These are phyloP conservation scores for Lasiosphaeriaceae sp. DNA, from an alignment of 495 filamentous ascomycete genomes.

Conservation along the genomic window DNA sequence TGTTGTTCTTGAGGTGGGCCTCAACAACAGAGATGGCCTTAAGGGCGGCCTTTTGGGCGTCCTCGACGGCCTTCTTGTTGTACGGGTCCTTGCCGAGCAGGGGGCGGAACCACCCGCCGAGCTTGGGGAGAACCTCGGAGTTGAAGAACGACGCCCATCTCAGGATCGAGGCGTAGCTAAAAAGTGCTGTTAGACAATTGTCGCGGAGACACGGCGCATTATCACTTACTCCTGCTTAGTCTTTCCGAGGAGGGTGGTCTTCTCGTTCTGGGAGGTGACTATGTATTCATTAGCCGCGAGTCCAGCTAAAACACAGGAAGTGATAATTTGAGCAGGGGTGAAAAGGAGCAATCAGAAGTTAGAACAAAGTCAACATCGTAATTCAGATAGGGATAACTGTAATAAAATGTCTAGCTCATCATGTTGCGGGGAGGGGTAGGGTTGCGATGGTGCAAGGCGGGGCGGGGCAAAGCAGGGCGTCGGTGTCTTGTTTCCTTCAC, in stretches of 20 bases:
- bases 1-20: slow-evolving; percentile 84
- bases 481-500: neutral
- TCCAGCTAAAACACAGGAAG: slow-evolving; percentile 18
- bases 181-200: neutral
- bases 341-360: slow-evolving; percentile 50
- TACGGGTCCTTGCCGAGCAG: slow-evolving; percentile 77
- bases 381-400: slow-evolving; percentile 99
- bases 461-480: slow-evolving; percentile 15
- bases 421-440: slow-evolving; percentile 36
- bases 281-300: slow-evolving; percentile 32
- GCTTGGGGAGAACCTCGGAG: slow-evolving; percentile 67
- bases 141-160: slow-evolving; percentile 95
- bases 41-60: slow-evolving; percentile 60
- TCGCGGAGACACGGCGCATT: neutral
- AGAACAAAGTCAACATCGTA: slow-evolving; percentile 67
- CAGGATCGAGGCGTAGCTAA: slow-evolving; percentile 86
- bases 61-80: slow-evolving; percentile 97
- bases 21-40: slow-evolving; percentile 71
- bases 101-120: slow-evolving; percentile 86
- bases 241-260: slow-evolving; percentile 97
- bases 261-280: slow-evolving; percentile 99
- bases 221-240: slow-evolving; percentile 90
- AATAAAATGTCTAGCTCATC: slow-evolving; percentile 73
- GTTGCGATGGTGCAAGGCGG: slow-evolving; percentile 13
- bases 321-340: slow-evolving; percentile 13